Evolutionary conservation across 1,284 basidiomycete genomes (phyloP).

Genomic region (Cryptococcus hybrid): DNA sequence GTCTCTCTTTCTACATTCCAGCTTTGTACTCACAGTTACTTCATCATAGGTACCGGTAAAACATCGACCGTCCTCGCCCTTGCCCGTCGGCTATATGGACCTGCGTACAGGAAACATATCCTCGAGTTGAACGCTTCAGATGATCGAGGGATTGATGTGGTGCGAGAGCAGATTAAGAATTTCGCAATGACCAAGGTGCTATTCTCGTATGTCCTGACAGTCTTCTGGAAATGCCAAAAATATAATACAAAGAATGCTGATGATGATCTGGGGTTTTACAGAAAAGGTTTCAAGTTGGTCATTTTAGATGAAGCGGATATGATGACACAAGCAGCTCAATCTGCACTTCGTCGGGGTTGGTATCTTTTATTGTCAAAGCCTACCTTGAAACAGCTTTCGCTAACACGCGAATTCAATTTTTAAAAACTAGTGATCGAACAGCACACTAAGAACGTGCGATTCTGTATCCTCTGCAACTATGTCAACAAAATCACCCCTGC

Average conservation of each 20-base stretch:
- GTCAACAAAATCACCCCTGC: conserved; percentile 99
- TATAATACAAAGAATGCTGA: not conserved
- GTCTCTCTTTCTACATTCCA: not conserved
- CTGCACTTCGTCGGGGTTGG: conserved; percentile 78
- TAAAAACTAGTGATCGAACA: conserved; percentile 79
- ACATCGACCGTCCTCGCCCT: conserved; percentile 98
- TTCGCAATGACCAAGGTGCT: conserved; percentile 95
- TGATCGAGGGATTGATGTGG: conserved; percentile 97
- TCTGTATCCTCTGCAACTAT: conserved; percentile 99
- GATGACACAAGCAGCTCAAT: conserved; percentile 98
- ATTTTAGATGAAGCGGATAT: conserved; percentile 99
- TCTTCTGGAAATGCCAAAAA: not conserved
- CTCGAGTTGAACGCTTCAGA: conserved; percentile 98
- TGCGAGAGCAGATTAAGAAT: conserved; percentile 97
- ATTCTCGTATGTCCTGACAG: conserved; percentile 49
- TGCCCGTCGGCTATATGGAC: conserved; percentile 87
- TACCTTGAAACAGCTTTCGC: not conserved
- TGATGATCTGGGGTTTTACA: conserved; percentile 24
- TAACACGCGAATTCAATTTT: too few species aligned
- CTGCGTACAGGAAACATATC: conserved; percentile 77
- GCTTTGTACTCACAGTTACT: too few species aligned
- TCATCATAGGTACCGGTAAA: conserved; percentile 74
- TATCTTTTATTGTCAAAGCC: not conserved
- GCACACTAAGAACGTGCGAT: conserved; percentile 97
- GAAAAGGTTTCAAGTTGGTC: conserved; percentile 95